Conservation (phyloP, 2,329 filamentous ascomycete genomes). For the Fusarium pseudonygamai region DNA sequence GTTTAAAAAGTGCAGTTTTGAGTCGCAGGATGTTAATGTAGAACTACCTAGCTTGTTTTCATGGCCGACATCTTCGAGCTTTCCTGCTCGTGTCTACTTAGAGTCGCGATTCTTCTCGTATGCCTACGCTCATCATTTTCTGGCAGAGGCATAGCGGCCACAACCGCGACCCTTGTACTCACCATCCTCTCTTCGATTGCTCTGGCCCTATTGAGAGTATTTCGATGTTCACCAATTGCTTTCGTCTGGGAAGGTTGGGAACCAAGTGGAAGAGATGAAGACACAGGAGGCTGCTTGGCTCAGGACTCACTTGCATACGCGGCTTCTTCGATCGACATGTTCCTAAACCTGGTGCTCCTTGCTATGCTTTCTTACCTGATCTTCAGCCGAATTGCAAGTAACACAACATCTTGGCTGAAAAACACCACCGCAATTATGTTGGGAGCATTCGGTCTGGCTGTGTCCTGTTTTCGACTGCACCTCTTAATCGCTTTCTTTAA, state of each 20-base stretch:
- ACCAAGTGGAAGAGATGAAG: conserved; percentile 1
- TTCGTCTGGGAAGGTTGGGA: conserved; percentile 47
- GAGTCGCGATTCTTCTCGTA: conserved; percentile 51
- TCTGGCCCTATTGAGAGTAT: conserved; percentile 51
- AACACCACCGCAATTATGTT: conserved; percentile 57
- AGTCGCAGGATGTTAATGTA: neutral
- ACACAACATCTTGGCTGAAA: conserved; percentile 55
- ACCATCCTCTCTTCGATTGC: conserved; percentile 49
- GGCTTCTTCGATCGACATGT: conserved; percentile 57
- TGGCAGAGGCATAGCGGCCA: conserved; percentile 46
- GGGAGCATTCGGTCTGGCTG: conserved; percentile 52
- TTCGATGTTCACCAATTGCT: conserved; percentile 53
- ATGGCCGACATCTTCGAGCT: conserved; percentile 50
- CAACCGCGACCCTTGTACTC: conserved; percentile 47
- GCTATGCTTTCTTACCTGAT: conserved; percentile 52
- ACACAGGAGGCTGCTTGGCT: conserved; percentile 31
- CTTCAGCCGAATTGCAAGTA: conserved; percentile 51
- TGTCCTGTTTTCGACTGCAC: conserved; percentile 49
- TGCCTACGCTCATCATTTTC: conserved; percentile 52
- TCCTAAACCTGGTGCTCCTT: conserved; percentile 57
- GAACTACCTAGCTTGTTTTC: conserved; percentile 41
- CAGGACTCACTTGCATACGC: conserved; percentile 51
- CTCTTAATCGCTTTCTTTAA: conserved; percentile 45
- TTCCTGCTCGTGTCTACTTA: conserved; percentile 50
- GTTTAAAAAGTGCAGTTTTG: neutral